phyloP scores from a whole-genome alignment of 2,329 filamentous ascomycete species.

The Diplocarpon mali region DNA sequence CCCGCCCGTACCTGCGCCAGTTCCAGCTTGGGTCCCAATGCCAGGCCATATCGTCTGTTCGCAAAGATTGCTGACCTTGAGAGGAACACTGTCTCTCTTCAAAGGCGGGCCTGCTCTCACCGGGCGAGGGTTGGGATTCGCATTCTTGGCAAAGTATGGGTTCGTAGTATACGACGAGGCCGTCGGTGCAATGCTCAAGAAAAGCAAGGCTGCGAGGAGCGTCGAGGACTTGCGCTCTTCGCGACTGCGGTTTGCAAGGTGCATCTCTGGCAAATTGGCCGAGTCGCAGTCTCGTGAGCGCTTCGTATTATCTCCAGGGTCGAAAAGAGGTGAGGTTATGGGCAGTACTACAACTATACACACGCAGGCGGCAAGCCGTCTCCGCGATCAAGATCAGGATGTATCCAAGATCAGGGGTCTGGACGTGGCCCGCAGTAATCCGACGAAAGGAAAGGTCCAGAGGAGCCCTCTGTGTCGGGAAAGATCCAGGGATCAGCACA shows the following conservation, averaged over 20 bases:
- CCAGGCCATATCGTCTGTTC: conserved; percentile 64
- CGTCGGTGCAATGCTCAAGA: conserved; percentile 13
- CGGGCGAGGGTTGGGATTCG: conserved; percentile 12
- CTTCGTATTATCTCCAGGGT: neutral
- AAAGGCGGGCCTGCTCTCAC: conserved; percentile 21
- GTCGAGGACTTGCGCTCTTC: conserved; percentile 7
- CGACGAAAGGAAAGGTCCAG: neutral
- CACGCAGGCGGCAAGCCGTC: conserved; percentile 4
- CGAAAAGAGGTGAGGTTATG: neutral
- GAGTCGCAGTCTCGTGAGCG: conserved; percentile 1
- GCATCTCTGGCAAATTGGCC: conserved; percentile 7
- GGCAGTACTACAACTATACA: conserved; percentile 2
- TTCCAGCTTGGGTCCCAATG: conserved; percentile 61
- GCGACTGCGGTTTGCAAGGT: conserved; percentile 6
- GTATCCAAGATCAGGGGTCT: conserved; percentile 9
- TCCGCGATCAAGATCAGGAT: conserved; percentile 6
- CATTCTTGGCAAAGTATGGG: conserved; percentile 11
- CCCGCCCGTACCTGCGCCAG: conserved; percentile 53
- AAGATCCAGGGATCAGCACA: conserved; percentile 10
- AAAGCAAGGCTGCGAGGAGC: conserved; percentile 10
- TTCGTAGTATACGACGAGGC: conserved; percentile 13
- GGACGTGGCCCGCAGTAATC: neutral
- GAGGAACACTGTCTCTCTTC: conserved; percentile 37
- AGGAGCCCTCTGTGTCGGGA: neutral
- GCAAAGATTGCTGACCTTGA: conserved; percentile 64